Evolutionary conservation across 768 basidiomycete genomes (phyloP).

Genomic region (Lactarius akahatsu): DNA sequence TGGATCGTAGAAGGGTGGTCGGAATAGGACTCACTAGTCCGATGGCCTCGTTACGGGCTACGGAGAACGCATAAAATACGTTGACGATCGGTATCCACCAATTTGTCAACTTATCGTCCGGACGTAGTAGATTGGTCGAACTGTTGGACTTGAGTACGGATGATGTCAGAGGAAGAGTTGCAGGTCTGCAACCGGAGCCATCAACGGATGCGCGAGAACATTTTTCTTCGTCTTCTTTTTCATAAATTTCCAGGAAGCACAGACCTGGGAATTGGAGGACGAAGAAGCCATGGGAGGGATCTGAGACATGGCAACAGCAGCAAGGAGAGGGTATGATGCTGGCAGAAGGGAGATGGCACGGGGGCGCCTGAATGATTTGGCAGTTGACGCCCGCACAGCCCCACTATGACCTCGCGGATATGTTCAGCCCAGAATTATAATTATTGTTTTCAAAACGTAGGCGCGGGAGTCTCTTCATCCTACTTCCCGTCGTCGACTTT

Average conservation of each 20-base stretch:
- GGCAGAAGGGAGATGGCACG: no score
- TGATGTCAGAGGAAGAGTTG: not conserved
- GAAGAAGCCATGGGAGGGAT: no score
- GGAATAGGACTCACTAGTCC: not conserved
- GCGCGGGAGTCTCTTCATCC: no score
- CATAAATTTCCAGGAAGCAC: not conserved
- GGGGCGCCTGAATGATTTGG: no score
- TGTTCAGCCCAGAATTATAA: no score
- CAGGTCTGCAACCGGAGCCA: not conserved
- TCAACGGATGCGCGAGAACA: not conserved
- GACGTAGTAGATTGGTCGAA: not conserved
- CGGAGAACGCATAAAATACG: not conserved
- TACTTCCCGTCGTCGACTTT: no score
- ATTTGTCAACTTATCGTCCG: not conserved
- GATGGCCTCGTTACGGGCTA: not conserved
- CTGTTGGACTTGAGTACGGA: constrained; percentile 1
- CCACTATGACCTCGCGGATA: no score
- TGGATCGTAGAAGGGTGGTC: not conserved
- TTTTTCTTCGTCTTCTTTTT: not conserved
- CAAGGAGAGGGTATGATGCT: no score
- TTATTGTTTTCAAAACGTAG: no score
- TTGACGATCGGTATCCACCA: not conserved
- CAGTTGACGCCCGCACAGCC: no score
- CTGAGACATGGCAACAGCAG: no score
- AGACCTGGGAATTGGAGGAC: not conserved